These are phyloP conservation scores for Lablab purpureus DNA, from an alignment of 306 rosid species.

Conservation along the genomic window DNA sequence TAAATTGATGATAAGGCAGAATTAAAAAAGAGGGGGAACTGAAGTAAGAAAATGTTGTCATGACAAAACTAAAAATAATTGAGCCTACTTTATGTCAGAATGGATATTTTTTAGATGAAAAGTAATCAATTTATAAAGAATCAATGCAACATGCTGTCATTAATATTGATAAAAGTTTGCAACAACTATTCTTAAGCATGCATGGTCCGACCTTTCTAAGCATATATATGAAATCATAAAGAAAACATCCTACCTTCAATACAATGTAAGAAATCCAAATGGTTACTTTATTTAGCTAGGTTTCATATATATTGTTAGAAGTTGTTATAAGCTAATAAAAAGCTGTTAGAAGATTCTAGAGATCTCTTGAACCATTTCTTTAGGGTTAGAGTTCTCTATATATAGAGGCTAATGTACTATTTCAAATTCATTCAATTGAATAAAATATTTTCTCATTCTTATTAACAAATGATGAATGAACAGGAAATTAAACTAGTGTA, in stretches of 20 bases:
- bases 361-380: too few species aligned
- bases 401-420: too few species aligned
- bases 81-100: background rate
- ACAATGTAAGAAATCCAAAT: conserved; percentile 9
- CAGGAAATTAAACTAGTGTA: background rate
- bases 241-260: conserved; percentile 18
- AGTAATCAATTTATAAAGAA: background rate
- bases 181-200: background rate
- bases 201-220: background rate
- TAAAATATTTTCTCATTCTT: too few species aligned
- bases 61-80: background rate
- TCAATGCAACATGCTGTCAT: background rate
- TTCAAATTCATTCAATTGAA: too few species aligned
- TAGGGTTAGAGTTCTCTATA: too few species aligned
- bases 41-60: background rate
- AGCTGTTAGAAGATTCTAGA: too few species aligned
- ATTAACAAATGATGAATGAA: background rate
- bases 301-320: background rate
- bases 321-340: too few species aligned
- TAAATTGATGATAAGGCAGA: conserved; percentile 13
- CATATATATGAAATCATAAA: background rate
- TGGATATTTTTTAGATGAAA: background rate
- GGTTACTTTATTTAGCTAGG: background rate
- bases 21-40: background rate
- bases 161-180: background rate